These are phyloP conservation scores for Magnolia kwangsiensis DNA, from an alignment of 164 flowering plant genomes.

Conservation along the genomic window DNA sequence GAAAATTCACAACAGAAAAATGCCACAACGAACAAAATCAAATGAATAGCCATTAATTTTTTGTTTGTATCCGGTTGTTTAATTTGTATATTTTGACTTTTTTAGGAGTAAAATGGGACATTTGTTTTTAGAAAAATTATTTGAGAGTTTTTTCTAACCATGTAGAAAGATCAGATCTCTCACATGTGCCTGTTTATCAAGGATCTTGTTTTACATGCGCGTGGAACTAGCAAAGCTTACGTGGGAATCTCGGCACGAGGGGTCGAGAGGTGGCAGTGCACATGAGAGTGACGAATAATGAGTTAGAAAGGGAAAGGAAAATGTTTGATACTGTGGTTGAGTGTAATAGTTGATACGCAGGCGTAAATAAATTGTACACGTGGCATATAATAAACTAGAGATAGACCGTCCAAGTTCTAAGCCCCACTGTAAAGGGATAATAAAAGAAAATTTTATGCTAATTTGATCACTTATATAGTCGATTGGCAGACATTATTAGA, in stretches of 20 bases:
- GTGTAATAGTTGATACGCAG: too few relatives aligned
- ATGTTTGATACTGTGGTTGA: too few relatives aligned
- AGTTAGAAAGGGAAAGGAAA: constrained; percentile 10
- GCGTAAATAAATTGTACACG: too few relatives aligned
- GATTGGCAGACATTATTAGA: too few relatives aligned
- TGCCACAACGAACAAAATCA: too few relatives aligned
- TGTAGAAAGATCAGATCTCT: not conserved
- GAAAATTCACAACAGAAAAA: too few relatives aligned
- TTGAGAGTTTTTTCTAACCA: not conserved
- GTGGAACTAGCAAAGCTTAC: constrained; percentile 5
- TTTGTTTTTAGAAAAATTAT: not conserved
- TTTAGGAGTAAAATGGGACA: not conserved
- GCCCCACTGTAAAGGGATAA: too few relatives aligned
- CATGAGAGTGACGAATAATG: constrained; percentile 24
- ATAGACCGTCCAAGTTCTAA: too few relatives aligned
- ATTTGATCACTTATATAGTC: too few relatives aligned
- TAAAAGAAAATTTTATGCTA: too few relatives aligned
- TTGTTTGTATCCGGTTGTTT: not conserved
- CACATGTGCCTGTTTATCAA: not conserved
- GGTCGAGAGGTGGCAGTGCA: constrained; percentile 14
- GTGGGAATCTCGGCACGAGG: constrained; percentile 42
- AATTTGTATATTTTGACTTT: not conserved
- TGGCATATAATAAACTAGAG: too few relatives aligned
- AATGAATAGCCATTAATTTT: not conserved
- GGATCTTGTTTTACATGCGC: not conserved